These are phyloP conservation scores for Pyrenophora teres DNA, from an alignment of 2,329 filamentous ascomycete genomes.

Conservation along the genomic window DNA sequence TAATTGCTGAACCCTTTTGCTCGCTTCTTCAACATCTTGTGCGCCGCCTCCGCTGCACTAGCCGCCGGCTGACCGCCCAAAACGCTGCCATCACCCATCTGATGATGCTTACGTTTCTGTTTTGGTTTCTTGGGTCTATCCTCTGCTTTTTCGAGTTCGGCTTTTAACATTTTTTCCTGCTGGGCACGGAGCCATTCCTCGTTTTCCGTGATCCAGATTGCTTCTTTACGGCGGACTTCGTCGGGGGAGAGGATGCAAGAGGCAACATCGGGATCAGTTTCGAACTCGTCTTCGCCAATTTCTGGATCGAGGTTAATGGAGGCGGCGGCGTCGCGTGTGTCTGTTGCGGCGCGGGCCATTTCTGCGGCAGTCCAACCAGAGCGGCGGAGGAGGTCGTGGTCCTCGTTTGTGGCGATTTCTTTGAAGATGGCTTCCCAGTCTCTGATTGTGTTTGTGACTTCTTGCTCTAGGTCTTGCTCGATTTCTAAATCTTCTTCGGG, in stretches of 20 bases:
- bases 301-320: conserved; percentile 52
- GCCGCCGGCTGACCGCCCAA: conserved; percentile 50
- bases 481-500: conserved; percentile 53
- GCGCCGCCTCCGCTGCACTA: conserved; percentile 52
- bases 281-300: conserved; percentile 81
- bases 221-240: conserved; percentile 82
- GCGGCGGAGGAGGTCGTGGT: conserved; percentile 35
- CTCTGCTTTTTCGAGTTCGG: conserved; percentile 64
- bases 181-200: conserved; percentile 89
- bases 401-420: conserved; percentile 35
- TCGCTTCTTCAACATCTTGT: conserved; percentile 54
- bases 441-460: conserved; percentile 48
- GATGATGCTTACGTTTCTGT: conserved; percentile 45
- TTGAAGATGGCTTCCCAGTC: conserved; percentile 40
- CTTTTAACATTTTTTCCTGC: conserved; percentile 79
- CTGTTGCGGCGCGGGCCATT: conserved; percentile 33
- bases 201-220: conserved; percentile 93
- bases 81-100: conserved; percentile 49
- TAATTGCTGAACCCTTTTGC: conserved; percentile 50
- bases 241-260: conserved; percentile 75
- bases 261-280: conserved; percentile 83
- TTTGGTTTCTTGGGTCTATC: conserved; percentile 57
- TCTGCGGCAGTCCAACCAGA: conserved; percentile 36
- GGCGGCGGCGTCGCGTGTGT: conserved; percentile 21
- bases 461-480: conserved; percentile 53